phyloP scores from a whole-genome alignment of 2,329 filamentous ascomycete species.

The Xylaria sp. region DNA sequence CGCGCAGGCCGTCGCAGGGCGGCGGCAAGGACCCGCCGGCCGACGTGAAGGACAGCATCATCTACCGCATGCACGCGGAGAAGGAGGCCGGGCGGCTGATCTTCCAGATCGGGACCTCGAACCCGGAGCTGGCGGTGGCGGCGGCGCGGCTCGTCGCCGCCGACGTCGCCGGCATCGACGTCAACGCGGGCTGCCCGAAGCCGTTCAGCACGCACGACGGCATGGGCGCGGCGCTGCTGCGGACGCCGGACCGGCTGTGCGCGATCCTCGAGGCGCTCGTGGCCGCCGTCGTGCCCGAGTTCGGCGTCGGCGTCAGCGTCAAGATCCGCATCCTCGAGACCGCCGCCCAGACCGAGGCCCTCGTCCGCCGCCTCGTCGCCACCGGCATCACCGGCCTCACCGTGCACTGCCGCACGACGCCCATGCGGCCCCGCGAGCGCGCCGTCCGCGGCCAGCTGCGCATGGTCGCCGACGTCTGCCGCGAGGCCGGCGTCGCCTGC shows the following conservation, averaged over 20 bases:
- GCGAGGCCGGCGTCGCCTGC: conserved; percentile 84
- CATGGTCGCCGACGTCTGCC: conserved; percentile 82
- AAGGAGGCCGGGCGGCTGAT: conserved; percentile 76
- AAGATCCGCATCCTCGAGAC: conserved; percentile 91
- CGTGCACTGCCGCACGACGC: conserved; percentile 92
- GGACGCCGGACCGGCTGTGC: conserved; percentile 80
- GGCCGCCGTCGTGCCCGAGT: conserved; percentile 72
- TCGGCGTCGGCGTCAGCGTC: conserved; percentile 91
- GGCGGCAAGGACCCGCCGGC: conserved; percentile 60
- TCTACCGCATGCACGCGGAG: conserved; percentile 82
- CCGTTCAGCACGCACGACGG: conserved; percentile 91
- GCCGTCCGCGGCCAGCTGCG: conserved; percentile 84
- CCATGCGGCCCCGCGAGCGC: conserved; percentile 88
- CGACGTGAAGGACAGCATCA: conserved; percentile 65
- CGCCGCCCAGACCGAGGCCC: conserved; percentile 70
- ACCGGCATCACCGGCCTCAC: conserved; percentile 94
- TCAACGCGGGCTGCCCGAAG: conserved; percentile 98
- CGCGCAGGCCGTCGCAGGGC: conserved; percentile 72
- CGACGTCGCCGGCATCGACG: conserved; percentile 91
- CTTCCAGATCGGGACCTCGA: conserved; percentile 89
- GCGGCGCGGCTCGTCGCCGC: conserved; percentile 82
- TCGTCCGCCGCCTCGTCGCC: conserved; percentile 77
- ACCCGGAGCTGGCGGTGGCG: conserved; percentile 78
- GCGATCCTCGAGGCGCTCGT: conserved; percentile 85
- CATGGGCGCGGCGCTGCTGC: conserved; percentile 91